Base-by-base conservation (phyloP, 345 rosid genomes). In the Aquilaria sinensis region DNA sequence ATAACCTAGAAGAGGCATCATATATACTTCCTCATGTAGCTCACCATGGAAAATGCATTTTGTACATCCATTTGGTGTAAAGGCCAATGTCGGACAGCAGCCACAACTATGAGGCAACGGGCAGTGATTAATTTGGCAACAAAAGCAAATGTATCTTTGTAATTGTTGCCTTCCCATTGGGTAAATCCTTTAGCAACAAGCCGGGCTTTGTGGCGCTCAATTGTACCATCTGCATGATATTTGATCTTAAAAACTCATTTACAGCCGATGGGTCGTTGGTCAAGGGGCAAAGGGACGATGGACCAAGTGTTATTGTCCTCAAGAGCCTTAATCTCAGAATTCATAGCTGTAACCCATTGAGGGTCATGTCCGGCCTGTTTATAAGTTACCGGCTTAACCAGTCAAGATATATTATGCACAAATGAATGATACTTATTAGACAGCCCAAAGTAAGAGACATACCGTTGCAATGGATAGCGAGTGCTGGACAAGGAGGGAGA, bases 131-230 rank as follows among this genome's bases (percentile, higher is more conserved):
- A 13, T 47, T 46, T 60, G 11, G 62, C 9, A 15, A 58, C 30
- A 6, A 0, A 3, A 15, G 50, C 62, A 58, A 58, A 58, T 11
- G 53, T 45, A 9, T 60, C 53, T 13, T 49, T 6, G 12, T 3
- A 60, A 15, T 60, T 53, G 11, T 47, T 12, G 15, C 64, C 53
- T 60, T 60, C 53, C 9, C 4, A 0, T 47, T 60, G 1, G 4
- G 6, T 46, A 23, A 7, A 60, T 1, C 53, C 64, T 60, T 60
- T 60, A 10, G 64, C 64, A 1, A 60, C 52, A 10, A 60, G 12
- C 1, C 32, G 10, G n/a, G 53, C 53, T 23, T 60, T 60, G 14
- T 60, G 45, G 0, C 48, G 0, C 29, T 57, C 47, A 34, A 57
- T 34, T 13, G 52, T 13, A 5, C 53, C 53, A 47, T 60, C 64